phyloP scores from a whole-genome alignment of 805 yeast genomes.

The Maudiozyma barnettii region DNA sequence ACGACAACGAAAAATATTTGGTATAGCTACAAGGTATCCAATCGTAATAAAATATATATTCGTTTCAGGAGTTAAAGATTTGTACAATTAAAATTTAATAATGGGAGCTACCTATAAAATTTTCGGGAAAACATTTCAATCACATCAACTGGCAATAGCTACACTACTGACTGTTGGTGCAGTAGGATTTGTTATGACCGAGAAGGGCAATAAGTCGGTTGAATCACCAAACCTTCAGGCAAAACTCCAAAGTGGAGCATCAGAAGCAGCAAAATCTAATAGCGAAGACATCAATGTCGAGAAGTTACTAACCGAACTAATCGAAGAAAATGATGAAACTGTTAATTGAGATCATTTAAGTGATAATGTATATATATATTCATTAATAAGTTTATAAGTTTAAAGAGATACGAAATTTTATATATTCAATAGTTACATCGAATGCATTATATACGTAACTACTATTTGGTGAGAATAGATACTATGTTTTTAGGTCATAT shows the following conservation, averaged over 20 bases:
- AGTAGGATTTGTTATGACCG: not conserved
- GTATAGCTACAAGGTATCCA: not conserved
- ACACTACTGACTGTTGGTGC: constrained; percentile 34
- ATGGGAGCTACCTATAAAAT: constrained; percentile 53
- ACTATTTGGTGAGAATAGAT: not conserved
- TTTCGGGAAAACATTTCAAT: constrained; percentile 73
- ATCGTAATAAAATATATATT: not conserved
- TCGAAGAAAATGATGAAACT: constrained; percentile 9
- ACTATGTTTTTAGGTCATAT: not conserved
- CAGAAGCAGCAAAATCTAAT: constrained; percentile 1
- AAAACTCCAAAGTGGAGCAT: not conserved
- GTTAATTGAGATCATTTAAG: not conserved
- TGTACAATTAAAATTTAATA: not conserved
- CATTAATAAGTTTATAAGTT: not conserved
- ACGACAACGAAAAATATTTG: not conserved
- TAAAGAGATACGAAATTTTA: not conserved
- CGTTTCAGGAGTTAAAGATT: not conserved
- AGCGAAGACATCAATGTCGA: constrained; percentile 21
- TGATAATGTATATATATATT: not conserved
- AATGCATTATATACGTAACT: not conserved
- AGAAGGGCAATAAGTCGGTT: not conserved
- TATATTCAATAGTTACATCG: not conserved
- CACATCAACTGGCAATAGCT: constrained; percentile 78
- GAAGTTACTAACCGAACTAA: constrained; percentile 17
- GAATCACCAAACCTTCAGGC: not conserved